Conservation (phyloP, 2,329 filamentous ascomycete species). For the Chaetomiaceae sp. region DNA sequence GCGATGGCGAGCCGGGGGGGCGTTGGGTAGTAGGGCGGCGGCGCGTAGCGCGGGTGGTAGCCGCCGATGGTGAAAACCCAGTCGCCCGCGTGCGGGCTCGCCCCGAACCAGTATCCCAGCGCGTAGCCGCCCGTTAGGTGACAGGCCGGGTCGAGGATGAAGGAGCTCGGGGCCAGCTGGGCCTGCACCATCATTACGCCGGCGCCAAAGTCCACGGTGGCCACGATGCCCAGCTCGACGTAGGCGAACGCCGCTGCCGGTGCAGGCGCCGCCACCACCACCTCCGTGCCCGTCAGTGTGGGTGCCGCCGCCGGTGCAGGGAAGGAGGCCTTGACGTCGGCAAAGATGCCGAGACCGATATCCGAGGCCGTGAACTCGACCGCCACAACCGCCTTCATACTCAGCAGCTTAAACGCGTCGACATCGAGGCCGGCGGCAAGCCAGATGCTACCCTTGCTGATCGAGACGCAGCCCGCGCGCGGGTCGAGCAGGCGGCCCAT, state of each 20-base stretch:
- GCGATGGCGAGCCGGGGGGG: conserved; percentile 34
- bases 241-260: conserved; percentile 13
- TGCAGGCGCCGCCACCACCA: no score
- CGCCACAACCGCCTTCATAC: conserved; percentile 31
- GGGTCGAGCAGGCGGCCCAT: conserved; percentile 29
- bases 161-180: conserved; percentile 32
- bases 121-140: conserved; percentile 31
- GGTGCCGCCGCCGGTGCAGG: not conserved
- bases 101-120: conserved; percentile 6
- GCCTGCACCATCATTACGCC: conserved; percentile 29
- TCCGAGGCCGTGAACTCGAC: conserved; percentile 29
- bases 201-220: conserved; percentile 25
- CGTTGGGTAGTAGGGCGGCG: conserved; percentile 33
- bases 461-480: conserved; percentile 22
- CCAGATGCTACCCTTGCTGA: no score
- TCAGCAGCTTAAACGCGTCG: conserved; percentile 34
- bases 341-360: conserved; percentile 26
- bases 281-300: no score
- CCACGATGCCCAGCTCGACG: conserved; percentile 25
- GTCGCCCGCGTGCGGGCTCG: conserved; percentile 28
- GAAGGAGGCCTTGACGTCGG: conserved; percentile 7
- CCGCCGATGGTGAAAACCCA: conserved; percentile 43
- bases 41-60: conserved; percentile 34
- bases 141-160: conserved; percentile 29
- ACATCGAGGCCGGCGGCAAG: conserved; percentile 34